Base-by-base conservation (phyloP, 305 asterid species). In the Andrographis paniculata region DNA sequence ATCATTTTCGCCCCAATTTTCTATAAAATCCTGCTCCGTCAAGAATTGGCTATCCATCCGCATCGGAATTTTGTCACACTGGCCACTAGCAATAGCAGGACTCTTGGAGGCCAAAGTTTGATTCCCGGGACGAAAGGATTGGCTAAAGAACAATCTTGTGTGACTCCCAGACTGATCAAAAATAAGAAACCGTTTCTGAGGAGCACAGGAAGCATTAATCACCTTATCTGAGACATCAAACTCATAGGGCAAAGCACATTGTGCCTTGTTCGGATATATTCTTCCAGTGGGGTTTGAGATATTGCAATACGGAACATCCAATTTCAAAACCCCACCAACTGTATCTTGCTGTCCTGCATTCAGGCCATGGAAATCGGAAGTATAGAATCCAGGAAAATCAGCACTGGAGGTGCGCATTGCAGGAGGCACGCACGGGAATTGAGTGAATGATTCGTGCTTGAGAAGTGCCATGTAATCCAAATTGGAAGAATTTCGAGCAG, bases 151-250 rank as follows among this genome's bases (percentile, higher is more conserved):
- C 61, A 71, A 48, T 58, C 82, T 71, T 14, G 75, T 74, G 27
- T 68, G 68, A 55, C 53, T 64, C 17, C 76, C 82, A 20, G 85
- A 80, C 51, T 55, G 78, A 55, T 80, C 86, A 15, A 70, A 76
- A 59, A 80, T 69, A 51, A 80, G 71, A 57, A 73, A 71, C 68
- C 38, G 52, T 55, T 67, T 80, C 61, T 50, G 75, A 45, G 59
- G 55, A 50, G 57, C 50, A 27, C 44, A 45, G 28, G 68, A 42
- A 17, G 46, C 63, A 58, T 18, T 53, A 52, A 16, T 17, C 44
- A 61, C 63, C 42, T 64, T 64, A 39, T 49, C 51, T 33, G 30
- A 41, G 38, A 45, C 53, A 9, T 65, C 73, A 56, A 45, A 46
- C 55, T 51, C 50, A 18, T 45, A n/a, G 13, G 57, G 42, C 6